A percentile compares a stretch with the other conserved stretches of the same genome.
phyloP scores from a whole-genome alignment of 768 basidiomycete species.

The Pleurotus cornucopiae region DNA sequence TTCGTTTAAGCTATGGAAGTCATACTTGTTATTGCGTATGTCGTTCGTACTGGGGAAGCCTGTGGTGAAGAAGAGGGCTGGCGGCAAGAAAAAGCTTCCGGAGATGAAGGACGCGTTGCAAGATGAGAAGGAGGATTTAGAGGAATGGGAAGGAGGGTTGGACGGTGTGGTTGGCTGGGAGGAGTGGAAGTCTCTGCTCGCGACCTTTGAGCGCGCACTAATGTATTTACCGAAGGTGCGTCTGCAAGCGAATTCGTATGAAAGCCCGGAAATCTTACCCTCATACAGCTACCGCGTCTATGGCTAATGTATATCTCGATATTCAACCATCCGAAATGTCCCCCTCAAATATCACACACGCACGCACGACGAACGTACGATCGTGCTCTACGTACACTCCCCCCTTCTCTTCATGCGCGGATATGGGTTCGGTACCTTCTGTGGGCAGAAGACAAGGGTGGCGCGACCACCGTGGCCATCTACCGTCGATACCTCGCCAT shows the following conservation, averaged over 20 bases:
- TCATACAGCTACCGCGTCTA: constrained; percentile 75
- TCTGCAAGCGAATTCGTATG: constrained; percentile 9
- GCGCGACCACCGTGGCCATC: constrained; percentile 70
- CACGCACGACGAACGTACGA: constrained; percentile 95
- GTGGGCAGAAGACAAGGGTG: constrained; percentile 85
- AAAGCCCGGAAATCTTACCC: background rate
- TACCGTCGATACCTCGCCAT: constrained; percentile 88
- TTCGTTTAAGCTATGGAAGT: constrained; percentile 95
- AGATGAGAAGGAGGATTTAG: constrained; percentile 74
- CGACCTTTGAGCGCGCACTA: constrained; percentile 86
- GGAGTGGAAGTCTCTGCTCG: constrained; percentile 89
- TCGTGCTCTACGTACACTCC: constrained; percentile 87
- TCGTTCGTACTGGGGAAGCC: constrained; percentile 81
- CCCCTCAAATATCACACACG: constrained; percentile 75
- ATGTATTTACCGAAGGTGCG: constrained; percentile 92
- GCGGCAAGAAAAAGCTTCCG: constrained; percentile 88
- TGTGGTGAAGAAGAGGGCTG: constrained; percentile 67
- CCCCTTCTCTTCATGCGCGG: constrained; percentile 86
- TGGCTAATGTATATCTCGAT: constrained; percentile 94
- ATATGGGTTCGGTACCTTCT: constrained; percentile 92
- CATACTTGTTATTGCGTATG: constrained; percentile 82
- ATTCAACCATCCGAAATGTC: constrained; percentile 87
- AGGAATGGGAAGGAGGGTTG: constrained; percentile 83
- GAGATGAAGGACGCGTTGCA: constrained; percentile 88
- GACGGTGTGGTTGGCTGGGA: constrained; percentile 92